phyloP scores from a whole-genome alignment of 176 grass and related monocot genomes.

The Tuctoria greenei region DNA sequence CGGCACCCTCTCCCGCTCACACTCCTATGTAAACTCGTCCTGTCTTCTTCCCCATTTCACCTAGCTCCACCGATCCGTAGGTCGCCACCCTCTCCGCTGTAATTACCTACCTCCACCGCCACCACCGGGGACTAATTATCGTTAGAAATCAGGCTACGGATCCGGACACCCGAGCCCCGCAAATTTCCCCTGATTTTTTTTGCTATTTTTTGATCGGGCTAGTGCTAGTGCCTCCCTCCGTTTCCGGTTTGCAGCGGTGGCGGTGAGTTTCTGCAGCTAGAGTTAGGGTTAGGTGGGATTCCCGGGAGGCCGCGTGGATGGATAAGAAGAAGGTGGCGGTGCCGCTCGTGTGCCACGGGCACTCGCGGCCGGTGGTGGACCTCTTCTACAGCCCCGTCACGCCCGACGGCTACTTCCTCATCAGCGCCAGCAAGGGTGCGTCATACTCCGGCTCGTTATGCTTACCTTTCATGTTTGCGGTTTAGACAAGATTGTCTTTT shows the following conservation, averaged over 20 bases:
- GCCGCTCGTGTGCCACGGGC: constrained; percentile 92
- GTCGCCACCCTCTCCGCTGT: constrained; percentile 4
- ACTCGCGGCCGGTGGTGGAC: constrained; percentile 96
- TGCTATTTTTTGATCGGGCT: neutral
- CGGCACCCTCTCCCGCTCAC: neutral
- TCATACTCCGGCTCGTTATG: neutral
- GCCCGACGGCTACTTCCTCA: constrained; percentile 91
- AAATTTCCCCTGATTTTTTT: neutral
- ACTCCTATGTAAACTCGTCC: neutral
- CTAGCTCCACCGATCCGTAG: neutral
- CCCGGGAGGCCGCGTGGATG: constrained; percentile 31
- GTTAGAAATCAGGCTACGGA: neutral
- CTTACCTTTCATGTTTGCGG: neutral
- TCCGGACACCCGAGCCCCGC: constrained; percentile 6
- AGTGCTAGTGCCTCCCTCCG: neutral
- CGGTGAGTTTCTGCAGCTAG: neutral
- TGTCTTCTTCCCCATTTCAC: neutral
- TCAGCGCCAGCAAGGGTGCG: constrained; percentile 97
- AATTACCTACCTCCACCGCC: neutral
- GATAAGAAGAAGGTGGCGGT: constrained; percentile 93
- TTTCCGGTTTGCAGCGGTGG: constrained; percentile 10
- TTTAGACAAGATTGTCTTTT: neutral
- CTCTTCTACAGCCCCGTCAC: constrained; percentile 79
- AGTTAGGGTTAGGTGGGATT: constrained; percentile 30
- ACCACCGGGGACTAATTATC: neutral